Percentiles rank a stretch among this genome's conserved stretches.
Conservation (phyloP, 768 basidiomycete genomes). For the Rhodosporidiobolus odoratus region DNA sequence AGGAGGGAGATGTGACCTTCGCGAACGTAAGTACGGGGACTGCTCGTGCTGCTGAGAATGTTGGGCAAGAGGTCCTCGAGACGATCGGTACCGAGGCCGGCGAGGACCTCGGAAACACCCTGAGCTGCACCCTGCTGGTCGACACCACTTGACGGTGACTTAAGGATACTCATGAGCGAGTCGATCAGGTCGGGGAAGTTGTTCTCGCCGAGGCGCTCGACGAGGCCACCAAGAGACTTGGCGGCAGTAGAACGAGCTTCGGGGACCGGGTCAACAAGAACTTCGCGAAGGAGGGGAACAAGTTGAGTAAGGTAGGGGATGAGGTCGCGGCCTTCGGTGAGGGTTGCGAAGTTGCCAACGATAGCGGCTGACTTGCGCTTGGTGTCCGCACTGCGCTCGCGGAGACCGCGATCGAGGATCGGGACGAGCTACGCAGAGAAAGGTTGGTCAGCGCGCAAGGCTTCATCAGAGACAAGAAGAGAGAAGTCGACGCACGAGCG, state of each 20-base stretch:
- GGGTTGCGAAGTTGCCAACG: slow-evolving; percentile 89
- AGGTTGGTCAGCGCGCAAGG: slow-evolving; percentile 10
- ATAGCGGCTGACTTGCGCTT: slow-evolving; percentile 96
- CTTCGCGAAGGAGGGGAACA: slow-evolving; percentile 81
- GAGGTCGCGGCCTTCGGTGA: slow-evolving; percentile 85
- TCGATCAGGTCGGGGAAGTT: slow-evolving; percentile 95
- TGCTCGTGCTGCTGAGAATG: slow-evolving; percentile 84
- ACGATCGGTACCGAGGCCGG: slow-evolving; percentile 94
- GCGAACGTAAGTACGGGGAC: slow-evolving; percentile 79
- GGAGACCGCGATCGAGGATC: slow-evolving; percentile 84
- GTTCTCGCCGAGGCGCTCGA: slow-evolving; percentile 86
- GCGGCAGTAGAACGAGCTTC: slow-evolving; percentile 96
- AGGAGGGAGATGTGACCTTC: slow-evolving; percentile 99
- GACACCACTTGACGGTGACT: slow-evolving; percentile 87
- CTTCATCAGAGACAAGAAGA: not conserved
- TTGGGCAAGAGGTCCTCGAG: slow-evolving; percentile 90
- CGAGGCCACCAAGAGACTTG: slow-evolving; percentile 90
- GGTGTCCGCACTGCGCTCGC: slow-evolving; percentile 84
- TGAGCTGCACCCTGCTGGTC: slow-evolving; percentile 98
- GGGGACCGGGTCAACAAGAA: slow-evolving; percentile 93
- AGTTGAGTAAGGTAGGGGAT: slow-evolving; percentile 86
- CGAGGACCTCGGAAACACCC: slow-evolving; percentile 88
- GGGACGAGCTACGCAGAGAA: slow-evolving; percentile 66
- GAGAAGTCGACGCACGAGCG: slow-evolving; percentile 58
- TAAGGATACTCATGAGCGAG: slow-evolving; percentile 76